phyloP scores from a whole-genome alignment of 176 grass and related monocot species.

The Panicum miliaceum region DNA sequence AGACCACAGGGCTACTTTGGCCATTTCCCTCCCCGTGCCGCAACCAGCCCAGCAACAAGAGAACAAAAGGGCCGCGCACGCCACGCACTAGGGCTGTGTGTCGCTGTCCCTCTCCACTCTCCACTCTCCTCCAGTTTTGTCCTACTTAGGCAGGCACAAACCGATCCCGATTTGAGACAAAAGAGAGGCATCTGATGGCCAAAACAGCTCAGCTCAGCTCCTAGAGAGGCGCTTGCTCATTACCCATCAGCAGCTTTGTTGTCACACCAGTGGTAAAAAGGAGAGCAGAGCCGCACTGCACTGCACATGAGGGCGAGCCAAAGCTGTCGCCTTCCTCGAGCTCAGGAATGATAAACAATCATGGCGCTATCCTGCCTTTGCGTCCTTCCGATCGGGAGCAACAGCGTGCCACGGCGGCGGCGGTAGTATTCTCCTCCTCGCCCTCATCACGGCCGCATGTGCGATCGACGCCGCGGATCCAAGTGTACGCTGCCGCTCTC shows the following conservation, averaged over 20 bases:
- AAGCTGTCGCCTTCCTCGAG: constrained; percentile 45
- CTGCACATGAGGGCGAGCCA: constrained; percentile 49
- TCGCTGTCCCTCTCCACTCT: constrained; percentile 31
- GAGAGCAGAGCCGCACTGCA: not conserved
- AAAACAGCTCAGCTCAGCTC: not conserved
- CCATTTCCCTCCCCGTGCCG: constrained; percentile 8
- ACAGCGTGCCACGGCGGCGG: not conserved
- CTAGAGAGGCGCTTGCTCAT: not conserved
- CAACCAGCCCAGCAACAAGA: constrained; percentile 33
- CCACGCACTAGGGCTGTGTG: not conserved
- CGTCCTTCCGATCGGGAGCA: constrained; percentile 42
- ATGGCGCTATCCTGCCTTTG: constrained; percentile 33
- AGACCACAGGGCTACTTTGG: not conserved
- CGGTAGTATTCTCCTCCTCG: not conserved
- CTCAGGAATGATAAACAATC: constrained; percentile 46
- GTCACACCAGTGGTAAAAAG: not conserved
- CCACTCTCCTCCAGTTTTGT: constrained; percentile 48
- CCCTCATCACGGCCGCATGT: not conserved
- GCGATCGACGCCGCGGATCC: constrained; percentile 11
- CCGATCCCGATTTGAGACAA: constrained; percentile 25
- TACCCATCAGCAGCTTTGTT: not conserved
- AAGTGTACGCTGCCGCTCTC: not conserved
- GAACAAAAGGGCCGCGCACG: constrained; percentile 10
- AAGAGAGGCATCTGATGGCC: constrained; percentile 42
- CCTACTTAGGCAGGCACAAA: constrained; percentile 40